Evolutionary conservation across 2,329 filamentous ascomycete species (phyloP).

Genomic region (Verruconis gallopava): DNA sequence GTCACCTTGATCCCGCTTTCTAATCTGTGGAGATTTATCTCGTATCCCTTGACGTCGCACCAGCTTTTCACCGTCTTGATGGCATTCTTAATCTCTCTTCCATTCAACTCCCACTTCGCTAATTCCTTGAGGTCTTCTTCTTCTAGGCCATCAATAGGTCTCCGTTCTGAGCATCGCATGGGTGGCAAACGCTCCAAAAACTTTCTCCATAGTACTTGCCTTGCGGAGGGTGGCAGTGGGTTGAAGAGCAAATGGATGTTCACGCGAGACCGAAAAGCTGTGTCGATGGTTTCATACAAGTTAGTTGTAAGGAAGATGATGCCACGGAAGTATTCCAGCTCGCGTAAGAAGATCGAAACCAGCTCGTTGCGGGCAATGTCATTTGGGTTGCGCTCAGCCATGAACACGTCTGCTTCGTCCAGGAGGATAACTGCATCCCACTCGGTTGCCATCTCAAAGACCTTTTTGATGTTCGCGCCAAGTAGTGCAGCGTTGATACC

Average conservation of each 20-base stretch:
- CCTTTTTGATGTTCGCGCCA: slow-evolving; percentile 13
- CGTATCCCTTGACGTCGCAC: slow-evolving; percentile 7
- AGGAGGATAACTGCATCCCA: slow-evolving; percentile 27
- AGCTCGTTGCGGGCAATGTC: slow-evolving; percentile 10
- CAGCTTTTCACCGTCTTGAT: slow-evolving; percentile 28
- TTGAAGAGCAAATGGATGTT: slow-evolving; percentile 36
- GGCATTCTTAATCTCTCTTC: slow-evolving; percentile 35
- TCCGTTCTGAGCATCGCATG: background rate
- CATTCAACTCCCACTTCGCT: slow-evolving; percentile 31
- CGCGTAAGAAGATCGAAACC: slow-evolving; percentile 22
- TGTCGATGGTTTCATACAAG: slow-evolving; percentile 25
- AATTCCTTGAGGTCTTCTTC: slow-evolving; percentile 29
- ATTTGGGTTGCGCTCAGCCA: slow-evolving; percentile 11
- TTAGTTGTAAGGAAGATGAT: slow-evolving; percentile 33
- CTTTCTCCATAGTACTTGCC: slow-evolving; percentile 33
- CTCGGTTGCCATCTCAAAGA: slow-evolving; percentile 21
- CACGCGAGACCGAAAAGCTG: slow-evolving; percentile 31
- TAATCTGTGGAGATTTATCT: slow-evolving; percentile 2
- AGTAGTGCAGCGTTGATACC: slow-evolving; percentile 12
- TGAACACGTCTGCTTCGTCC: slow-evolving; percentile 23
- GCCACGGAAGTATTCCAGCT: slow-evolving; percentile 30
- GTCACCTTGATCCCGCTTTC: slow-evolving; percentile 9
- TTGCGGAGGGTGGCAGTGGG: slow-evolving; percentile 25
- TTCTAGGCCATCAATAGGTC: slow-evolving; percentile 11
- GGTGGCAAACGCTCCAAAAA: slow-evolving; percentile 29